Base-by-base conservation (phyloP, 495 filamentous ascomycete genomes). In the Aspergillus sparsus region DNA sequence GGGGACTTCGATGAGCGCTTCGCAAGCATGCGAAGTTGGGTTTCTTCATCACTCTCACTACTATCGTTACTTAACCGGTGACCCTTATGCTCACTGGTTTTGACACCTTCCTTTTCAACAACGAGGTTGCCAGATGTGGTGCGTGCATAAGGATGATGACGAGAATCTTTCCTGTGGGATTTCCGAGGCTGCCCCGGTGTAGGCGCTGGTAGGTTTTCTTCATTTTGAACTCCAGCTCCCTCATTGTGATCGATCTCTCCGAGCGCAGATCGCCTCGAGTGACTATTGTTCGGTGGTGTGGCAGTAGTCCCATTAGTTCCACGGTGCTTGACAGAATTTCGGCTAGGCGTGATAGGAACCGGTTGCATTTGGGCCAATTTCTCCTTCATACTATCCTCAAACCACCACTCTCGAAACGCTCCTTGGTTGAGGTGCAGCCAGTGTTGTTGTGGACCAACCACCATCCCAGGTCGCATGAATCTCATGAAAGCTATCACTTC, bases 391-490 rank as follows among this genome's bases (percentile, higher is more conserved):
- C 84, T 84, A 75, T 98, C 94, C 71, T 97, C 93, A 53, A 89
- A 85, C 92, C 92, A 99, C 94, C 94, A 99, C 68, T 98, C 91
- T 11, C 94, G 87, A 85, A 99, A 99, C 18, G 88, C 84, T 11
- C 88, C 89, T 76, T 99, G 94, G 78, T 99, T 97, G 57, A 98
- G 86, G 70, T 98, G 94, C 15, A 99, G 82, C 94, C 94, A 99
- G 72, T 99, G 94, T 73, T 99, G 94, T 68, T 99, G 94, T n/a
- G 94, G 94, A 1, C 94, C 94, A 35, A 99, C 94, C 2, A 99
- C 94, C 94, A 99, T 99, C 18, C 94, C 94, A 0, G 94, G 94
- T 36, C 94, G 87, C 94, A 98, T 99, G 76, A 99, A 99, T 60
- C 94, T 87, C 94, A 99, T 98, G 75, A 91, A 99, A 6, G 94